A percentile compares a stretch with the other conserved stretches of the same genome.
phyloP scores from a whole-genome alignment of 164 flowering plant genomes.

The Amborella trichopoda region DNA sequence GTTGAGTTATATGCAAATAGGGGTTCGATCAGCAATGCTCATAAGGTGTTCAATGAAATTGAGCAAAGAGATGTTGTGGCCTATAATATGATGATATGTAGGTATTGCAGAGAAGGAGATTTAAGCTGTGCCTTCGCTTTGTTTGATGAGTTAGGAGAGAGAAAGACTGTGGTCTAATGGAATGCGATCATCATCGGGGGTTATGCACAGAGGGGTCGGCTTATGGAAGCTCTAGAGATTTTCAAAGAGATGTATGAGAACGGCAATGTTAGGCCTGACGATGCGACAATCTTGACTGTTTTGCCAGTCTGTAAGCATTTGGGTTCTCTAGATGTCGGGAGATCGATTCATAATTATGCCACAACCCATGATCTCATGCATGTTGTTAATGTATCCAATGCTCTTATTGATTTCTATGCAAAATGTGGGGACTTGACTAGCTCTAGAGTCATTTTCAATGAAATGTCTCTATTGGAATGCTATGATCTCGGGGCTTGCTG shows the following conservation, averaged over 20 bases:
- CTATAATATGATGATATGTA: too few relatives aligned
- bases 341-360: constrained; percentile 17
- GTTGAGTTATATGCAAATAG: too few relatives aligned
- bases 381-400: constrained; percentile 12
- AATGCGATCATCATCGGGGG: constrained; percentile 27
- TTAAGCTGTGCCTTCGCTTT: too few relatives aligned
- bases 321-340: constrained; percentile 16
- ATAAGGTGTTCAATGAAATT: too few relatives aligned
- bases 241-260: constrained; percentile 11
- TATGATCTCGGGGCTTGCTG: constrained; percentile 24
- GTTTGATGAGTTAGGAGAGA: too few relatives aligned
- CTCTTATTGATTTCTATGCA: constrained; percentile 21
- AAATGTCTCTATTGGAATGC: constrained; percentile 21
- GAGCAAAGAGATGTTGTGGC: too few relatives aligned
- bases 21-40: too few relatives aligned
- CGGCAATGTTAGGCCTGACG: constrained; percentile 10
- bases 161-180: constrained; percentile 34
- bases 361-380: constrained; percentile 10
- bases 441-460: constrained; percentile 11
- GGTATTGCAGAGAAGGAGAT: too few relatives aligned
- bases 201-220: constrained; percentile 12
- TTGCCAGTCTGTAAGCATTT: constrained; percentile 17
- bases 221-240: constrained; percentile 17
- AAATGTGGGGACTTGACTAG: constrained; percentile 20
- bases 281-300: constrained; percentile 15